Percentiles rank a stretch among this genome's conserved stretches.
phyloP scores from a whole-genome alignment of 306 rosid genomes.

The Cotoneaster glaucophyllus region DNA sequence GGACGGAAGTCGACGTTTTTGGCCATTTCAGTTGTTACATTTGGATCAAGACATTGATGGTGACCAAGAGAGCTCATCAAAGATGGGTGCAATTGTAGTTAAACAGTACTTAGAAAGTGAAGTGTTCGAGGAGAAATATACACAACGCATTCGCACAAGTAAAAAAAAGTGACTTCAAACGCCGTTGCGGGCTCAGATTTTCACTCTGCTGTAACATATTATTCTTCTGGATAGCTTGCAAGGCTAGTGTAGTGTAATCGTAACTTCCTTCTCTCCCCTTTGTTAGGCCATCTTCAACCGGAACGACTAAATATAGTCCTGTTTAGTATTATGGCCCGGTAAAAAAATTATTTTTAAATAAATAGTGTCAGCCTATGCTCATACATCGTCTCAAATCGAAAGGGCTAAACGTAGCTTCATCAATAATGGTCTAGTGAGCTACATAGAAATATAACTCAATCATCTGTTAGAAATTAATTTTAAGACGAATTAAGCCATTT shows the following conservation, averaged over 20 bases:
- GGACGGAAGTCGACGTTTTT: slow-evolving; percentile 3
- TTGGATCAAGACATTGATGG: slow-evolving; percentile 1
- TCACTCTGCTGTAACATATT: not conserved
- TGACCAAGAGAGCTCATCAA: not conserved
- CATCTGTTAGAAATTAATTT: no score
- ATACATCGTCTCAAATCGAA: no score
- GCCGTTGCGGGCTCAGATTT: not conserved
- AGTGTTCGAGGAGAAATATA: not conserved
- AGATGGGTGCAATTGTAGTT: not conserved
- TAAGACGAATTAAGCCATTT: no score
- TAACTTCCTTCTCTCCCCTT: not conserved
- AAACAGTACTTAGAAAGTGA: not conserved
- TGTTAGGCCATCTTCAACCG: not conserved
- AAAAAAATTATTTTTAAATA: no score
- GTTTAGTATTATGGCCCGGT: no score
- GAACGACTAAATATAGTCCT: no score
- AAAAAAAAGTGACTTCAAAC: not conserved
- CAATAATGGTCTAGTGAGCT: no score
- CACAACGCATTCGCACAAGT: not conserved
- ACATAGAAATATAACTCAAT: no score
- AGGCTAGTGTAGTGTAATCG: not conserved
- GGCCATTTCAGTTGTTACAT: not conserved
- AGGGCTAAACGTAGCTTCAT: no score
- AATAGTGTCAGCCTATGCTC: no score
- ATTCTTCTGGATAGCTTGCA: not conserved